Evolutionary conservation across 2,329 filamentous ascomycete species (phyloP).

Genomic region (Escovopsis sp.): DNA sequence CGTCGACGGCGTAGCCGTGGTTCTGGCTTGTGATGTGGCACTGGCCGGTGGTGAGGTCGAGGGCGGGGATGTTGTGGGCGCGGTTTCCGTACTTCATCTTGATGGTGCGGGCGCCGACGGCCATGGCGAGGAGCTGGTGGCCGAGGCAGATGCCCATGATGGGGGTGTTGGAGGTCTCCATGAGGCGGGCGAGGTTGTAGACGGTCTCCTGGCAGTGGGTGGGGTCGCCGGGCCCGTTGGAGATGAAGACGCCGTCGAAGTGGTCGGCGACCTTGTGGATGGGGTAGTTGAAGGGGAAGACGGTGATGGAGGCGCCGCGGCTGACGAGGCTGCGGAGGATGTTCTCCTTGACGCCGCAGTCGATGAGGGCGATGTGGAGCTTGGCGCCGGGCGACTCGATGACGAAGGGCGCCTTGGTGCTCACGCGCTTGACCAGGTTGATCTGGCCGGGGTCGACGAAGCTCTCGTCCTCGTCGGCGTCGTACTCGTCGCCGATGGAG

Average conservation of each 20-base stretch:
- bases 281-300: conserved; percentile 92
- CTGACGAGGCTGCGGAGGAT: conserved; percentile 88
- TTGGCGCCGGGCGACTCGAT: conserved; percentile 71
- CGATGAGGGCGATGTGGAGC: conserved; percentile 85
- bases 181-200: conserved; percentile 79
- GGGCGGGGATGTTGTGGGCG: conserved; percentile 92
- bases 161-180: conserved; percentile 80
- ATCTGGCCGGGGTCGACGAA: conserved; percentile 92
- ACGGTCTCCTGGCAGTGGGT: conserved; percentile 93
- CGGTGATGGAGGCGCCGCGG: conserved; percentile 82
- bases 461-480: conserved; percentile 93
- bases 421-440: conserved; percentile 90
- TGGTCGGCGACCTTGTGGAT: conserved; percentile 97
- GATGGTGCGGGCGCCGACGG: conserved; percentile 75
- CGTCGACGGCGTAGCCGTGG: conserved; percentile 92
- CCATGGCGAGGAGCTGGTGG: conserved; percentile 87
- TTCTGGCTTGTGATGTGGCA: conserved; percentile 99
- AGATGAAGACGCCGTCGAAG: conserved; percentile 98
- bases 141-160: conserved; percentile 98
- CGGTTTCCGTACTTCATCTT: conserved; percentile 99
- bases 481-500: conserved; percentile 92
- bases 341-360: conserved; percentile 99
- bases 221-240: conserved; percentile 94
- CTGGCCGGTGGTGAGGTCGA: conserved; percentile 87
- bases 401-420: conserved; percentile 96